These are phyloP conservation scores for Nemania bipapillata DNA, from an alignment of 2,329 filamentous ascomycete genomes.

Conservation along the genomic window DNA sequence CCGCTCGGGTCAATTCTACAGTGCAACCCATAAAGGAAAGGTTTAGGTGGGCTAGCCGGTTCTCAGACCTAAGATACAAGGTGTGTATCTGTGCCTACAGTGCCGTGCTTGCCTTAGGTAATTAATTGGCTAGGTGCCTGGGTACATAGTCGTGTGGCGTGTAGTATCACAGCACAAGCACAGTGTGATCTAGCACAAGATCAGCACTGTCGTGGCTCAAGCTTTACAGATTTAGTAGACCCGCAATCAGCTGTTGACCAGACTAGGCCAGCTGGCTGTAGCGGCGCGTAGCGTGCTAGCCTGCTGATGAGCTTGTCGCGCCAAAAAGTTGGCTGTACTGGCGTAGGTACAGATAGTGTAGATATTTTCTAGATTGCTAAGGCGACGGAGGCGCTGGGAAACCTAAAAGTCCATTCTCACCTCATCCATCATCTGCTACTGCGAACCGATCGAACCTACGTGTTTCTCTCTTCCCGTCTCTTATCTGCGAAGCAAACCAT, in stretches of 20 bases:
- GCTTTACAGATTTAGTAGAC: constrained; percentile 10
- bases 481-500: constrained; percentile 11
- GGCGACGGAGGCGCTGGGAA: constrained; percentile 16
- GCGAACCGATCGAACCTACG: background rate
- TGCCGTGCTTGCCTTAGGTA: background rate
- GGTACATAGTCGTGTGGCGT: background rate
- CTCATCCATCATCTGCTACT: background rate
- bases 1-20: constrained; percentile 10
- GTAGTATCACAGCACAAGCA: background rate
- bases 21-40: background rate
- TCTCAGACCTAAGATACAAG: background rate
- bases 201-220: constrained; percentile 39
- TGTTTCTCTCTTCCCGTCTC: background rate
- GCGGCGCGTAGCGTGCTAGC: constrained; percentile 11
- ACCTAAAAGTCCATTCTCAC: constrained; percentile 1
- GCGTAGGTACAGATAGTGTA: background rate
- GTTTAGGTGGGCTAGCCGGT: background rate
- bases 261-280: constrained; percentile 16
- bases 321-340: constrained; percentile 37
- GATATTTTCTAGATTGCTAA: constrained; percentile 17
- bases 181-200: too few species aligned
- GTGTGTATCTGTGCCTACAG: background rate
- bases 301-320: constrained; percentile 43
- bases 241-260: background rate
- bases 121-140: background rate